Percentiles rank a stretch among this genome's conserved stretches.
Conservation (phyloP, 163 green algal genomes). For the Scenedesmus sp. region DNA sequence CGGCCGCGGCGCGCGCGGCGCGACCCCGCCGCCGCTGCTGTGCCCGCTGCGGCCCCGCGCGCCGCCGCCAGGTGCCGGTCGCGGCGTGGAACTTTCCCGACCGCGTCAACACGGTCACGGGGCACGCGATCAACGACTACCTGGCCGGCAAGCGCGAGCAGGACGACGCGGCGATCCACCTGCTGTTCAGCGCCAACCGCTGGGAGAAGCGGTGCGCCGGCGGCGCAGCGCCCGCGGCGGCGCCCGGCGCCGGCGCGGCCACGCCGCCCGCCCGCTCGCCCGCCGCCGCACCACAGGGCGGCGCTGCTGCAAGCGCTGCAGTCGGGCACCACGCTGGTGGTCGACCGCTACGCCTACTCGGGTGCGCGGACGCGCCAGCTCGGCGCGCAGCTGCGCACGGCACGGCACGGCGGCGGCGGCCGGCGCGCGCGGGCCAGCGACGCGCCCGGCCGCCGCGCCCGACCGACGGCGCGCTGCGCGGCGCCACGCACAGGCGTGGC, state of each 20-base stretch:
- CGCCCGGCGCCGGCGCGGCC: no score
- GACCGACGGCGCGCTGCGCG: no score
- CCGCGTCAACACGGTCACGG: constrained; percentile 81
- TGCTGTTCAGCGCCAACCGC: constrained; percentile 97
- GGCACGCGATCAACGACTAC: constrained; percentile 91
- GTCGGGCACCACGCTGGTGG: constrained; percentile 86
- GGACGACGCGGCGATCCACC: constrained; percentile 85
- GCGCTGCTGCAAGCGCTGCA: constrained; percentile 73
- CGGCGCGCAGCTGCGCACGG: no score
- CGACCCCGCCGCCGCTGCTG: neutral
- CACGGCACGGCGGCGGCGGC: no score
- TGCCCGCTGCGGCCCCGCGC: neutral
- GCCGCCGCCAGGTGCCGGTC: constrained; percentile 56
- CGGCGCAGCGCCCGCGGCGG: no score
- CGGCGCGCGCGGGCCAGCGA: no score
- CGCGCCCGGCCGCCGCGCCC: no score
- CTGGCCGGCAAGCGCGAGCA: constrained; percentile 71
- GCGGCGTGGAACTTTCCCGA: constrained; percentile 95
- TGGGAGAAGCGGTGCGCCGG: constrained; percentile 79
- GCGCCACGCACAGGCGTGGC: constrained; percentile 90
- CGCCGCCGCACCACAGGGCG: neutral
- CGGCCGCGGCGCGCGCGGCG: neutral
- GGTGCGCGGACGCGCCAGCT: no score
- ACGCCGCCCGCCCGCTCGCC: no score
- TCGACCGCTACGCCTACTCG: constrained; percentile 95